These are phyloP conservation scores for Cutaneotrichosporon curvatum DNA, from an alignment of 1,284 basidiomycete species.

Conservation along the genomic window DNA sequence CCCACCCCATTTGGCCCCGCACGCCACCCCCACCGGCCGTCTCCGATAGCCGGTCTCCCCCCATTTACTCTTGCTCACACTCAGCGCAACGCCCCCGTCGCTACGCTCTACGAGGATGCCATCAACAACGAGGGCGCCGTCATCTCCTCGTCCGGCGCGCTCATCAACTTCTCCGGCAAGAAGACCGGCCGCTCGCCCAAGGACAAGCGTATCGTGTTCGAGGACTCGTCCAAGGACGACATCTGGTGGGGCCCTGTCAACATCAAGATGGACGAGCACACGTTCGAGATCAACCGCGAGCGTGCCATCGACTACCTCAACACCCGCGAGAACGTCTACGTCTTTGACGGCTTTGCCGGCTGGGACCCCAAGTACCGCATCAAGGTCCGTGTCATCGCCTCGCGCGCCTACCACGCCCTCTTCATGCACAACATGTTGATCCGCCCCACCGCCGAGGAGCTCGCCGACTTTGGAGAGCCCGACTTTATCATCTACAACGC, in stretches of 20 bases:
- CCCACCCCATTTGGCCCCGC: no score
- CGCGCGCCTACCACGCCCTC: constrained; percentile 96
- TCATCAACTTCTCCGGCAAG: constrained; percentile 99
- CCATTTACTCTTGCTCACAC: constrained; percentile 39
- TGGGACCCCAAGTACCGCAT: constrained; percentile 95
- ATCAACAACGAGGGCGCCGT: constrained; percentile 97
- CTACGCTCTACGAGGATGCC: constrained; percentile 96
- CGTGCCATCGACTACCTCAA: constrained; percentile 99
- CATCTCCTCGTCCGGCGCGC: constrained; percentile 88
- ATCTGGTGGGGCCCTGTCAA: constrained; percentile 99
- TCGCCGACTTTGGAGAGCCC: constrained; percentile 92
- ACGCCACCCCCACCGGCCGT: no score
- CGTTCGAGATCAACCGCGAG: constrained; percentile 99
- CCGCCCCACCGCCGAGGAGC: constrained; percentile 89
- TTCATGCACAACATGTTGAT: constrained; percentile 99
- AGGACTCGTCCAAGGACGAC: constrained; percentile 93
- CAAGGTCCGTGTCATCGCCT: constrained; percentile 99
- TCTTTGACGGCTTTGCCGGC: constrained; percentile 96
- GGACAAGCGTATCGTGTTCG: constrained; percentile 99
- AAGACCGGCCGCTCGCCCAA: constrained; percentile 98
- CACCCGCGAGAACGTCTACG: constrained; percentile 97
- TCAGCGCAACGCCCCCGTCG: constrained; percentile 92
- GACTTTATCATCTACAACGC: constrained; percentile 99
- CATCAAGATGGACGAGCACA: constrained; percentile 96
- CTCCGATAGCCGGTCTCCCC: no score